phyloP scores from a whole-genome alignment of 2,329 filamentous ascomycete genomes.

The Aureobasidium sp. region DNA sequence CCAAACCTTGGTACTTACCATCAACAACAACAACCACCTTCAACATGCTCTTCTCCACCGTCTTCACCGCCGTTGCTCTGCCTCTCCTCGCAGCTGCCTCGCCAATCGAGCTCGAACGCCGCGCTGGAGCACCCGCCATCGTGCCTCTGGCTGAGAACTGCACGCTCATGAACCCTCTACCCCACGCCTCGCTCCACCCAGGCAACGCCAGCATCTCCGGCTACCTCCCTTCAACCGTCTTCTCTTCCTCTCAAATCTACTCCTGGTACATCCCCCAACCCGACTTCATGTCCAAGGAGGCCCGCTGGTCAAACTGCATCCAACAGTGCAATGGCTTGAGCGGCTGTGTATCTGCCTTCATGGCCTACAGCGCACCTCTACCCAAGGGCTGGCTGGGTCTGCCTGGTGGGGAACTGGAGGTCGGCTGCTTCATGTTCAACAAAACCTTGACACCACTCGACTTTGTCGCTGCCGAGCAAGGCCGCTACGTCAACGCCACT shows the following conservation, averaged over 20 bases:
- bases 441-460: slow-evolving; percentile 22
- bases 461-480: slow-evolving; percentile 25
- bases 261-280: slow-evolving; percentile 28
- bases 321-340: slow-evolving; percentile 35
- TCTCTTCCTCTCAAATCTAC: slow-evolving; percentile 24
- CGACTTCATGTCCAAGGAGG: slow-evolving; percentile 11
- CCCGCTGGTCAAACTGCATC: slow-evolving; percentile 27
- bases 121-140: slow-evolving; percentile 30
- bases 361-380: slow-evolving; percentile 30
- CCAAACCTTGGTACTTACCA: not conserved
- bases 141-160: slow-evolving; percentile 30
- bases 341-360: slow-evolving; percentile 30
- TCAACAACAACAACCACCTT: not conserved
- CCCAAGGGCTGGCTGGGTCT: slow-evolving; percentile 29
- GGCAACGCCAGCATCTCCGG: slow-evolving; percentile 15
- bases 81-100: slow-evolving; percentile 9
- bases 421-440: slow-evolving; percentile 31
- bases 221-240: slow-evolving; percentile 24
- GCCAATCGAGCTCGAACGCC: slow-evolving; percentile 13
- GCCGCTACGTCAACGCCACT: slow-evolving; percentile 26
- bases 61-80: slow-evolving; percentile 1
- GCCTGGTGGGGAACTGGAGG: slow-evolving; percentile 24
- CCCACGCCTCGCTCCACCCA: slow-evolving; percentile 11
- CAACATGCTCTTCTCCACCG: slow-evolving; percentile 11
- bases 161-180: slow-evolving; percentile 27